Evolutionary conservation across 306 rosid species (phyloP).

Genomic region (Begonia fuchsioides): DNA sequence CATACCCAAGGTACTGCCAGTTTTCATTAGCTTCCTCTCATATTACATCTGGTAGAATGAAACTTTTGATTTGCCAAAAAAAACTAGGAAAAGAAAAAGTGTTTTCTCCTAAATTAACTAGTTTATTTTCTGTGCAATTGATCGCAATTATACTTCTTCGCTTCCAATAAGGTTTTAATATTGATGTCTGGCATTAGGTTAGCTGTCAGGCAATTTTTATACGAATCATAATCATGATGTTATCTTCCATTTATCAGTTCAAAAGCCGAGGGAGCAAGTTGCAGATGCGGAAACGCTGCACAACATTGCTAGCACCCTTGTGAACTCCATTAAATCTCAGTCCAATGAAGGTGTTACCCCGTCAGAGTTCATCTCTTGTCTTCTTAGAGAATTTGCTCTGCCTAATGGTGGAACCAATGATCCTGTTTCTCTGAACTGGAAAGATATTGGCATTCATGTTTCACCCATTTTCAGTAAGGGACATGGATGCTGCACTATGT

Average conservation of each 20-base stretch:
- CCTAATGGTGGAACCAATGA: conserved; percentile 2
- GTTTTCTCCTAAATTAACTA: too few relatives aligned
- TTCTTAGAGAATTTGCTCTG: conserved; percentile 31
- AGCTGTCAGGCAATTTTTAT: too few relatives aligned
- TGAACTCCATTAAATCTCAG: conserved; percentile 41
- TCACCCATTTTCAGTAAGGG: conserved; percentile 37
- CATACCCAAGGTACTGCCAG: conserved; percentile 39
- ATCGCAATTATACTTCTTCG: too few relatives aligned
- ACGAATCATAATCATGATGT: too few relatives aligned
- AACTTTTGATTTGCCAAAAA: too few relatives aligned
- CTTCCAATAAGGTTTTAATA: too few relatives aligned
- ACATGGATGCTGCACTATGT: conserved; percentile 62
- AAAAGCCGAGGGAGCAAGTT: conserved; percentile 72
- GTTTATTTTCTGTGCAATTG: too few relatives aligned
- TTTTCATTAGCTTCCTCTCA: background rate
- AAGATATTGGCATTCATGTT: conserved; percentile 30
- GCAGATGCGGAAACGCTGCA: conserved; percentile 75
- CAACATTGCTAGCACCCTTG: conserved; percentile 39
- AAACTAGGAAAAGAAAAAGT: too few relatives aligned
- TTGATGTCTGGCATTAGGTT: too few relatives aligned
- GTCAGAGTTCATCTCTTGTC: conserved; percentile 41
- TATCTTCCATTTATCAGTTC: conserved; percentile 30
- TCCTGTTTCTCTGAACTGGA: conserved; percentile 29
- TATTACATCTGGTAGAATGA: background rate
- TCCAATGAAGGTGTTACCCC: conserved; percentile 50